phyloP scores from a whole-genome alignment of 2,329 filamentous ascomycete genomes.

The Paecilomyces variotii region DNA sequence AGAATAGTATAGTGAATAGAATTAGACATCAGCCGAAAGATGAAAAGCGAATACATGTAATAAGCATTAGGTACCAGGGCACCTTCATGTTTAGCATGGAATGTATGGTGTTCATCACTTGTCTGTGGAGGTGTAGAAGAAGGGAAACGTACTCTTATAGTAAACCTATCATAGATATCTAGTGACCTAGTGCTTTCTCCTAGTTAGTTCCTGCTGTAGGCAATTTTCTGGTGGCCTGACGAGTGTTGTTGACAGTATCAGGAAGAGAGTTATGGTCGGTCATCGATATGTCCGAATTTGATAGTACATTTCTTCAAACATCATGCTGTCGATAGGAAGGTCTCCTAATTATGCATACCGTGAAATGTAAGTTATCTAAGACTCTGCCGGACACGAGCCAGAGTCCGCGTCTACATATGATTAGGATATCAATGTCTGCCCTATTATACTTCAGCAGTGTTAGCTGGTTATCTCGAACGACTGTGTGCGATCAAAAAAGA shows the following conservation, averaged over 20 bases:
- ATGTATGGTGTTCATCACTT: slow-evolving; percentile 49
- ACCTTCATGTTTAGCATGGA: slow-evolving; percentile 58
- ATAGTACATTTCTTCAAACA: slow-evolving; percentile 40
- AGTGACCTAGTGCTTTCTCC: background rate
- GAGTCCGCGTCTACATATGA: background rate
- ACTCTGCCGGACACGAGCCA: background rate
- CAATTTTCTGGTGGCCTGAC: background rate
- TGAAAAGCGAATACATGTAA: slow-evolving; percentile 55
- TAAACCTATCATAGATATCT: slow-evolving; percentile 6
- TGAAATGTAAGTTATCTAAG: slow-evolving; percentile 1
- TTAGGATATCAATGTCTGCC: background rate
- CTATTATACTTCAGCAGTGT: slow-evolving; percentile 15
- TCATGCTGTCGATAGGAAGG: slow-evolving; percentile 22
- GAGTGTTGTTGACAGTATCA: background rate
- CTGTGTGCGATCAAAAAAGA: slow-evolving; percentile 2
- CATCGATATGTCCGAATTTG: slow-evolving; percentile 40
- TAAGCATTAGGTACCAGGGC: slow-evolving; percentile 43
- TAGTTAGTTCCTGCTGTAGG: background rate
- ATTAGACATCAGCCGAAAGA: slow-evolving; percentile 52
- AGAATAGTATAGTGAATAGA: slow-evolving; percentile 7
- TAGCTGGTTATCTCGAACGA: slow-evolving; percentile 13
- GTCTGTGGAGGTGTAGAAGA: slow-evolving; percentile 11
- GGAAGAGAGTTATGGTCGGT: slow-evolving; percentile 14
- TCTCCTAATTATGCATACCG: background rate
- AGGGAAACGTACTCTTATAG: slow-evolving; percentile 16